Evolutionary conservation across 2,329 filamentous ascomycete species (phyloP).

Genomic region (Onygenales sp.): DNA sequence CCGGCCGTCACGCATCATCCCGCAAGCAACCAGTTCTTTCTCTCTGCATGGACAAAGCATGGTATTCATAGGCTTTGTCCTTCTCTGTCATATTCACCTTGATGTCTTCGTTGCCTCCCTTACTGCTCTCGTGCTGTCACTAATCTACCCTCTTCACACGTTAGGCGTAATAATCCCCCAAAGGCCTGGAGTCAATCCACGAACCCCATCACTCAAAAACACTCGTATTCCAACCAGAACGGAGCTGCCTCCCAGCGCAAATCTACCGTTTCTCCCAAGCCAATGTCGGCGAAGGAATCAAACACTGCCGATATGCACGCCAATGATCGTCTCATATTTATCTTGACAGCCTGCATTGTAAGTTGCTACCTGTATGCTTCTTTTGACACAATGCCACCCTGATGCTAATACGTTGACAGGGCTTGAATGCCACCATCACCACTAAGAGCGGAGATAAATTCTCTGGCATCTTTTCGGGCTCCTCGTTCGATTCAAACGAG

Average conservation of each 20-base stretch:
- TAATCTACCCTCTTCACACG: slow-evolving; percentile 4
- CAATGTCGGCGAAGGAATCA: slow-evolving; percentile 37
- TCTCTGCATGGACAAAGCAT: neutral
- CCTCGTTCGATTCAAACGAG: slow-evolving; percentile 42
- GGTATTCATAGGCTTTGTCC: neutral
- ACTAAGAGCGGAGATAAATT: slow-evolving; percentile 53
- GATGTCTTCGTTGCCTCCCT: neutral
- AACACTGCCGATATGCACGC: slow-evolving; percentile 48
- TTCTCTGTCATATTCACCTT: neutral
- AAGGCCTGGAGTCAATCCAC: slow-evolving; percentile 53
- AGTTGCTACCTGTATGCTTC: slow-evolving; percentile 18
- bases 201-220: slow-evolving; percentile 52
- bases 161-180: slow-evolving; percentile 44
- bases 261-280: slow-evolving; percentile 28
- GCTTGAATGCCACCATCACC: slow-evolving; percentile 45
- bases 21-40: neutral
- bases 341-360: slow-evolving; percentile 51
- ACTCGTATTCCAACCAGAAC: slow-evolving; percentile 43
- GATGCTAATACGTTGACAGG: slow-evolving; percentile 31
- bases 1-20: too few relatives aligned
- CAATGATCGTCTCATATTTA: slow-evolving; percentile 50
- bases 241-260: slow-evolving; percentile 40
- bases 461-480: slow-evolving; percentile 51
- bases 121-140: neutral
- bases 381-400: neutral